Percentiles rank a stretch among this genome's conserved stretches.
phyloP scores from a whole-genome alignment of 306 rosid genomes.

The Hylodesmum podocarpum region DNA sequence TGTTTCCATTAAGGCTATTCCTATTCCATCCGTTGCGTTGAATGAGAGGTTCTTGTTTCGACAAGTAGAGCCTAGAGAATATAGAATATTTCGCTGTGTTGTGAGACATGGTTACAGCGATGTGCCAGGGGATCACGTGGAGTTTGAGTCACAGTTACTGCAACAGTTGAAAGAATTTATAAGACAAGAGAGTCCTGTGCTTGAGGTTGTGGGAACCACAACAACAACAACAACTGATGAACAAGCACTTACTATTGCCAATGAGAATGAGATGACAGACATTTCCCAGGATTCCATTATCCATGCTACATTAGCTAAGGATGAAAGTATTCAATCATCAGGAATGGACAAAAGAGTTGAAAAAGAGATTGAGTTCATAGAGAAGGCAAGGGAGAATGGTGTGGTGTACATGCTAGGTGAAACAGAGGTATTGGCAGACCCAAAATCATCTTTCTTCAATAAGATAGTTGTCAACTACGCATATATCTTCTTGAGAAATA shows the following conservation, averaged over 20 bases:
- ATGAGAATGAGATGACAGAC: neutral
- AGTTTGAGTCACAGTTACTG: slow-evolving; percentile 61
- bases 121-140: slow-evolving; percentile 31
- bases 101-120: slow-evolving; percentile 86
- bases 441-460: slow-evolving; percentile 62
- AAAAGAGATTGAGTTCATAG: slow-evolving; percentile 54
- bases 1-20: slow-evolving; percentile 72
- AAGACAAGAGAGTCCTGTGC: slow-evolving; percentile 35
- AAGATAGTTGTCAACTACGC: slow-evolving; percentile 61
- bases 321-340: slow-evolving; percentile 2
- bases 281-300: too few relatives aligned
- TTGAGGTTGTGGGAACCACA: slow-evolving; percentile 12
- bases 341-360: slow-evolving; percentile 23
- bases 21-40: slow-evolving; percentile 47
- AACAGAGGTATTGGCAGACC: slow-evolving; percentile 66
- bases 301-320: too few relatives aligned
- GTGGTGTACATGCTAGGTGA: slow-evolving; percentile 72
- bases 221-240: too few relatives aligned
- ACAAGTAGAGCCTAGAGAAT: slow-evolving; percentile 61
- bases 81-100: slow-evolving; percentile 65
- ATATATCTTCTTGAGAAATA: slow-evolving; percentile 65
- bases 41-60: slow-evolving; percentile 77
- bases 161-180: slow-evolving; percentile 57
- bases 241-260: too few relatives aligned
- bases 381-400: slow-evolving; percentile 56